Evolutionary conservation across 805 yeast genomes (phyloP).

Genomic region (Phaffomyces antillensis): DNA sequence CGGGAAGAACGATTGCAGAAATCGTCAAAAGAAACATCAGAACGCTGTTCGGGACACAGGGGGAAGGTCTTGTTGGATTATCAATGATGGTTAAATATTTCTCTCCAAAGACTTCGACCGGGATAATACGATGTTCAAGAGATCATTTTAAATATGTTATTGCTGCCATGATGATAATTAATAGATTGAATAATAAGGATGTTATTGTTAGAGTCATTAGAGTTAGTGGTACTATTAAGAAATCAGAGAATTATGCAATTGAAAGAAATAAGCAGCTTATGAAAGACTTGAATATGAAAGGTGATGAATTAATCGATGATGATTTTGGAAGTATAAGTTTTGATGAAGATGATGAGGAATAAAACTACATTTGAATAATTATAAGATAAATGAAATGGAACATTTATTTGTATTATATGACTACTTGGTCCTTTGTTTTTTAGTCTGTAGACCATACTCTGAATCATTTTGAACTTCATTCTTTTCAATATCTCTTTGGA

Average conservation of each 20-base stretch:
- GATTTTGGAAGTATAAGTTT: slow-evolving; percentile 7
- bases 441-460: slow-evolving; percentile 19
- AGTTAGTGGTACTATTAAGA: slow-evolving; percentile 82
- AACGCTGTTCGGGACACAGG: slow-evolving; percentile 71
- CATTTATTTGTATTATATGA: neutral
- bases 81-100: slow-evolving; percentile 69
- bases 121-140: slow-evolving; percentile 72
- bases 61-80: slow-evolving; percentile 56
- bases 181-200: slow-evolving; percentile 38
- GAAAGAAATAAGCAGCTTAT: slow-evolving; percentile 32
- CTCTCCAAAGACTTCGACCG: slow-evolving; percentile 73
- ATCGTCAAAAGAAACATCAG: slow-evolving; percentile 51
- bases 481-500: slow-evolving; percentile 29
- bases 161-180: slow-evolving; percentile 58
- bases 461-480: slow-evolving; percentile 8
- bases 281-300: slow-evolving; percentile 12
- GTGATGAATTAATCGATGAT: slow-evolving; percentile 12
- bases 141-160: slow-evolving; percentile 54
- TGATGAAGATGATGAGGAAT: slow-evolving; percentile 7
- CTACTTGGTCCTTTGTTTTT: slow-evolving; percentile 12
- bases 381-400: too few species aligned
- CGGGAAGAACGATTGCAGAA: slow-evolving; percentile 41
- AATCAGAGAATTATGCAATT: slow-evolving; percentile 68
- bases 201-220: slow-evolving; percentile 53
- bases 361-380: too few species aligned